Percentiles rank a stretch among this genome's conserved stretches.
Evolutionary conservation across 768 basidiomycete genomes (phyloP).

Genomic region (Floccularia luteovirens): DNA sequence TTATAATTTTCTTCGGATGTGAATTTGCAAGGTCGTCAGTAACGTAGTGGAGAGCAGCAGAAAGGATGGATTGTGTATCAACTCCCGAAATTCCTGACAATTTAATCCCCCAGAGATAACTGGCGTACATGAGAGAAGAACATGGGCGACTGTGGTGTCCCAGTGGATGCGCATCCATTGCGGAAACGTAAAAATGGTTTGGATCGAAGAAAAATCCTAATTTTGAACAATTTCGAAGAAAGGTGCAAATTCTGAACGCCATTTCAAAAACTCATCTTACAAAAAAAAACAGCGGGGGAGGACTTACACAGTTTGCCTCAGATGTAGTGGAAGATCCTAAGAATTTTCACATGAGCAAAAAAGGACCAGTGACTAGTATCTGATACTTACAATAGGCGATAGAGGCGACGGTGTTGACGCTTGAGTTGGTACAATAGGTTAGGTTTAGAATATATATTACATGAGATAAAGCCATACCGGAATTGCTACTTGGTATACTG

Average conservation of each 20-base stretch:
- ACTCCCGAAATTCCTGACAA: conserved; percentile 13
- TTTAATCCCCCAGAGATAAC: conserved; percentile 29
- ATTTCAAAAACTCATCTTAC: conserved; percentile 15
- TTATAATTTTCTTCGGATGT: conserved; percentile 30
- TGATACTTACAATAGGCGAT: background rate
- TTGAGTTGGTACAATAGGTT: background rate
- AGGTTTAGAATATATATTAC: background rate
- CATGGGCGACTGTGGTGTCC: conserved; percentile 23
- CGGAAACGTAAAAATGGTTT: conserved; percentile 29
- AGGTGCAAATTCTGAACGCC: conserved; percentile 14
- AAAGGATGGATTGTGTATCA: conserved; percentile 31
- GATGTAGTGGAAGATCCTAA: conserved; percentile 6
- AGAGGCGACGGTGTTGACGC: background rate
- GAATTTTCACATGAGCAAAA: background rate
- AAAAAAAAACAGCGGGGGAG: background rate
- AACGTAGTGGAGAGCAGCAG: conserved; percentile 28
- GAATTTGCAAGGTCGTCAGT: conserved; percentile 27
- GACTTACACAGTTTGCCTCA: conserved; percentile 6
- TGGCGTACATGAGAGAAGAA: conserved; percentile 26
- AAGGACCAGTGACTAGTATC: background rate
- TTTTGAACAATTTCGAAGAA: conserved; percentile 34
- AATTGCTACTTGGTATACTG: conserved; percentile 6
- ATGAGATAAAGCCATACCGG: background rate
- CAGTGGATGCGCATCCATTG: conserved; percentile 17
- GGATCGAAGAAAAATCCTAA: conserved; percentile 48